These are phyloP conservation scores for Antrodiella citrinella DNA, from an alignment of 768 basidiomycete species.

Conservation along the genomic window DNA sequence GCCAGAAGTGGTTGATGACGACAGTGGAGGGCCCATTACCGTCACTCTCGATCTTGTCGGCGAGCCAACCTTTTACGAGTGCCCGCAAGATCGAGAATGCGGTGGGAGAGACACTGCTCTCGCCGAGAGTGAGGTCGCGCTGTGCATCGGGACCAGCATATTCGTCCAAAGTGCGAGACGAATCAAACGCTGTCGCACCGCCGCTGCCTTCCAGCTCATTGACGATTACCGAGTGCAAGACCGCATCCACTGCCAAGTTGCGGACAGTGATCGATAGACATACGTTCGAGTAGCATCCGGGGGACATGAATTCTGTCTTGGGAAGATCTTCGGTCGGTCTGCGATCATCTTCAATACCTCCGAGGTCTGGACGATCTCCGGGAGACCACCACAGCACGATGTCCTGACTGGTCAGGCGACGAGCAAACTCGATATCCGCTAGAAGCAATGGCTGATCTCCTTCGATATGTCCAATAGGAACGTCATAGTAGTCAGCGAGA, in stretches of 20 bases:
- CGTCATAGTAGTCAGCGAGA: slow-evolving; percentile 84
- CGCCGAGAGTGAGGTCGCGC: slow-evolving; percentile 77
- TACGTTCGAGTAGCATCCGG: slow-evolving; percentile 89
- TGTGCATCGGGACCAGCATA: slow-evolving; percentile 63
- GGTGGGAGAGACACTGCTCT: slow-evolving; percentile 80
- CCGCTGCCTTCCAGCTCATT: slow-evolving; percentile 97
- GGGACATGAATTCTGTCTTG: slow-evolving; percentile 74
- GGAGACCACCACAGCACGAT: slow-evolving; percentile 97
- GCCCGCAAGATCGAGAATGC: slow-evolving; percentile 78
- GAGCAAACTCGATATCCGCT: slow-evolving; percentile 86
- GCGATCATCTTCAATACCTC: slow-evolving; percentile 85
- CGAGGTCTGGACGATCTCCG: slow-evolving; percentile 81
- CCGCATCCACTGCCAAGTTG: slow-evolving; percentile 90
- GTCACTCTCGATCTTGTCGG: slow-evolving; percentile 72
- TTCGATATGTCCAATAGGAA: slow-evolving; percentile 89
- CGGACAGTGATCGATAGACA: slow-evolving; percentile 85
- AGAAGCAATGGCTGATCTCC: slow-evolving; percentile 84
- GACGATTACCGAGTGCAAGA: slow-evolving; percentile 88
- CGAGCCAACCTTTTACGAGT: slow-evolving; percentile 87
- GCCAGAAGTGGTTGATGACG: slow-evolving; percentile 92
- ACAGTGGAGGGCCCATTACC: slow-evolving; percentile 58
- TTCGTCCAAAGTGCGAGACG: slow-evolving; percentile 85
- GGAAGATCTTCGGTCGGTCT: slow-evolving; percentile 69
- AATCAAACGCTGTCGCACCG: slow-evolving; percentile 90
- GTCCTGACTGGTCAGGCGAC: slow-evolving; percentile 80